Conservation (phyloP, 2,329 filamentous ascomycete species). For the Neopestalotiopsis sp. region DNA sequence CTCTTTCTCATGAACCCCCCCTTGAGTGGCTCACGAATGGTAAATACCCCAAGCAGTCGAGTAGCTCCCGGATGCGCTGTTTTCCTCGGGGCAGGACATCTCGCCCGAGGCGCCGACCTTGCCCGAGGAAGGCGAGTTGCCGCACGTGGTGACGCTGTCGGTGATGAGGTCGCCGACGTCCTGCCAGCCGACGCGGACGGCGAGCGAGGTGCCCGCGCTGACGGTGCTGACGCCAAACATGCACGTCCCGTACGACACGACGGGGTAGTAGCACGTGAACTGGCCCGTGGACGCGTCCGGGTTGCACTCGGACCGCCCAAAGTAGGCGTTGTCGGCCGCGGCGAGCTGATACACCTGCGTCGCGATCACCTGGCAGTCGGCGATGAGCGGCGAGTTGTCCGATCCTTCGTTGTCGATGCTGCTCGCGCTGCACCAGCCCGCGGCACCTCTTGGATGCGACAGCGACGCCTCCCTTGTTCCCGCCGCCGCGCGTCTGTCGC, state of each 20-base stretch:
- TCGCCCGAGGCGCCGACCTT: slow-evolving; percentile 15
- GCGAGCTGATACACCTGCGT: slow-evolving; percentile 13
- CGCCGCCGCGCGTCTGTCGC: neutral
- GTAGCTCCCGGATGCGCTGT: neutral
- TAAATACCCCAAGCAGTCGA: slow-evolving; percentile 17
- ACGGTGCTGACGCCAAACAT: slow-evolving; percentile 18
- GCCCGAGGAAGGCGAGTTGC: slow-evolving; percentile 10
- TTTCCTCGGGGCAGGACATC: slow-evolving; percentile 14
- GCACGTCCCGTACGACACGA: slow-evolving; percentile 15
- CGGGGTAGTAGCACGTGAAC: slow-evolving; percentile 18
- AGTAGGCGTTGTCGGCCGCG: slow-evolving; percentile 7
- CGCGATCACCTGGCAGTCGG: slow-evolving; percentile 15
- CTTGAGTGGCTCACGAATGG: neutral
- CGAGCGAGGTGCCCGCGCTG: neutral
- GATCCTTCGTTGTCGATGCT: slow-evolving; percentile 12
- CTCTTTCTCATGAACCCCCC: neutral
- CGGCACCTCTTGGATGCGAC: neutral
- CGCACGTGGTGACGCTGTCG: slow-evolving; percentile 9
- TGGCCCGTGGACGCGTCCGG: neutral
- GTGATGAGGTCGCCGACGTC: slow-evolving; percentile 18
- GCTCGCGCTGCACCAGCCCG: slow-evolving; percentile 12
- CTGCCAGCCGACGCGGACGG: slow-evolving; percentile 15
- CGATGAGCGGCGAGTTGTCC: slow-evolving; percentile 17
- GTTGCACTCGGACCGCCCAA: slow-evolving; percentile 17
- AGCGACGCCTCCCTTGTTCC: no score